Conservation (phyloP, 495 filamentous ascomycete genomes). For the Penicillium cosmopolitanum region DNA sequence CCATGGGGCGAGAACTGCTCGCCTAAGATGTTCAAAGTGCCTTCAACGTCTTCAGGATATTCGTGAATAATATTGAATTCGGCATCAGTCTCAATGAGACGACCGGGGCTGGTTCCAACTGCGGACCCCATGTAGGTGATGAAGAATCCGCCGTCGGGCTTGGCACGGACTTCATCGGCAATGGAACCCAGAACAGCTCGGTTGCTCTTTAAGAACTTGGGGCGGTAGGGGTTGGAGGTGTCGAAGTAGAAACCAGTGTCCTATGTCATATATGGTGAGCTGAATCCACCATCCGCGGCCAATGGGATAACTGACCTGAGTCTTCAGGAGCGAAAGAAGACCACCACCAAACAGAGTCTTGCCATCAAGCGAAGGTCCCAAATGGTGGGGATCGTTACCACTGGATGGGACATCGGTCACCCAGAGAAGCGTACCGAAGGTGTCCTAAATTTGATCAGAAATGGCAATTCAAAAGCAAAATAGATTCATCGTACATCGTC, state of each 20-base stretch:
- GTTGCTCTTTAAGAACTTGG: slow-evolving; percentile 62
- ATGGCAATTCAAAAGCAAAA: not conserved
- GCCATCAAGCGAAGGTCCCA: slow-evolving; percentile 59
- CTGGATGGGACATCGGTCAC: slow-evolving; percentile 62
- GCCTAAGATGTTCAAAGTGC: slow-evolving; percentile 56
- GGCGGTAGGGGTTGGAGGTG: slow-evolving; percentile 58
- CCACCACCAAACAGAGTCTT: slow-evolving; percentile 64
- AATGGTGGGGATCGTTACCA: slow-evolving; percentile 65
- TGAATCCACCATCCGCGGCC: not conserved
- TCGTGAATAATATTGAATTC: slow-evolving; percentile 65
- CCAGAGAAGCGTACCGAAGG: slow-evolving; percentile 62
- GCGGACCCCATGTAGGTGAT: slow-evolving; percentile 64
- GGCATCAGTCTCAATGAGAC: slow-evolving; percentile 62
- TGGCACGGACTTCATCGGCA: slow-evolving; percentile 65
- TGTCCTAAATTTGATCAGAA: slow-evolving; percentile 40
- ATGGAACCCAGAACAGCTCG: slow-evolving; percentile 59
- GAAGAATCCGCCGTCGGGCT: slow-evolving; percentile 67
- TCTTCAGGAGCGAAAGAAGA: slow-evolving; percentile 63
- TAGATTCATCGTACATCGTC: slow-evolving; percentile 49
- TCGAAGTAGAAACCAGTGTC: slow-evolving; percentile 70
- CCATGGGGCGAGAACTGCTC: slow-evolving; percentile 65
- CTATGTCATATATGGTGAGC: slow-evolving; percentile 17
- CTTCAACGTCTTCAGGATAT: slow-evolving; percentile 57
- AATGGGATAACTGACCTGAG: slow-evolving; percentile 36
- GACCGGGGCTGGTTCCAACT: slow-evolving; percentile 59